These are phyloP conservation scores for Oryza australiensis DNA, from an alignment of 176 grass and related monocot genomes.

Conservation along the genomic window DNA sequence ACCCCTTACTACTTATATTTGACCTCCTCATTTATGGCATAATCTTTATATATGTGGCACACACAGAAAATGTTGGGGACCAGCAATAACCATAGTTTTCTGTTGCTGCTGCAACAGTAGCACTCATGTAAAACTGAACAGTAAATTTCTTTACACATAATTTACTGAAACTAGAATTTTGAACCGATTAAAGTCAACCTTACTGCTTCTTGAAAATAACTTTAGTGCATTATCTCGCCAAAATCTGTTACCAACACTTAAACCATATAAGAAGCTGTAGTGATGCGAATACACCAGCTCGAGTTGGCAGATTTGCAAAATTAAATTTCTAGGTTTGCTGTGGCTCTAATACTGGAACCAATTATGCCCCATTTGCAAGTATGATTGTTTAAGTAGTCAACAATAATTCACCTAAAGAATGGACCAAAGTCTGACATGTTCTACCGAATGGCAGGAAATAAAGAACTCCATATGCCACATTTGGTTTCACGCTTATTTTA, in stretches of 20 bases:
- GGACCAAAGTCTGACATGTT: slow-evolving; percentile 8
- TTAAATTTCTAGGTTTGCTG: background rate
- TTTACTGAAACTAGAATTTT: background rate
- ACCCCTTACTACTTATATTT: background rate
- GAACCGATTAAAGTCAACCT: background rate
- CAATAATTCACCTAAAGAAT: background rate
- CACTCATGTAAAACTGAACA: background rate
- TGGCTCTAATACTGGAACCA: background rate
- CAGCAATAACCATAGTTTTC: background rate
- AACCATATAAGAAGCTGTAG: background rate
- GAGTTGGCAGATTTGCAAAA: background rate
- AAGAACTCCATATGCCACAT: background rate
- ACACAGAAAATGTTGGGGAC: background rate
- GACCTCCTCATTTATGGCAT: background rate
- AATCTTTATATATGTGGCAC: background rate
- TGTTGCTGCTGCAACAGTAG: background rate
- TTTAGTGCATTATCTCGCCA: background rate
- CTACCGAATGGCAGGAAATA: background rate
- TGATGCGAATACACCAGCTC: slow-evolving; percentile 1
- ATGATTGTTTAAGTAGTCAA: slow-evolving; percentile 15
- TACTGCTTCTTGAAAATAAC: background rate
- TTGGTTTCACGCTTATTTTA: background rate
- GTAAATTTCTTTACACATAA: background rate
- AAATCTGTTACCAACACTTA: background rate
- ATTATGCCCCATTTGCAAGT: background rate